These are phyloP conservation scores for Boletellus sp. DNA, from an alignment of 768 basidiomycete genomes.

Conservation along the genomic window DNA sequence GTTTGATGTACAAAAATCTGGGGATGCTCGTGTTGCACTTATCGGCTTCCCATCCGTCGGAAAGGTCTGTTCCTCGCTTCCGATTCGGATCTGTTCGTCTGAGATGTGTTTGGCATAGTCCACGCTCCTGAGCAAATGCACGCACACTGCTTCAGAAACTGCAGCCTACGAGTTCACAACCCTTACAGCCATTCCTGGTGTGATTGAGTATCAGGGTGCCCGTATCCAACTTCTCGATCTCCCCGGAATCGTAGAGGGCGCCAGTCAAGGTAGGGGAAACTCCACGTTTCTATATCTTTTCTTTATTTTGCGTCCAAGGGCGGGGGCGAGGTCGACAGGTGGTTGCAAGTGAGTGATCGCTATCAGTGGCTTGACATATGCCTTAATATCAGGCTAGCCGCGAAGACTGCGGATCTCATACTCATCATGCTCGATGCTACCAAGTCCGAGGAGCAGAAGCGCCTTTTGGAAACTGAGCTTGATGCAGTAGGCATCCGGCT, in stretches of 20 bases:
- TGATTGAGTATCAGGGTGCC: constrained; percentile 92
- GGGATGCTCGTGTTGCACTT: constrained; percentile 86
- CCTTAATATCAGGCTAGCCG: constrained; percentile 41
- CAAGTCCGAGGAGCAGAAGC: constrained; percentile 87
- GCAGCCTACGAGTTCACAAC: constrained; percentile 98
- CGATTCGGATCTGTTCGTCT: neutral
- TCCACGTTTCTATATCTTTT: neutral
- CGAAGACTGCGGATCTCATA: constrained; percentile 91
- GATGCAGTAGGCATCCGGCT: constrained; percentile 96
- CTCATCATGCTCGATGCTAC: constrained; percentile 91
- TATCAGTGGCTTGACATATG: neutral
- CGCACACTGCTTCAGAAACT: constrained; percentile 82
- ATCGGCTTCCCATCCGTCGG: constrained; percentile 98
- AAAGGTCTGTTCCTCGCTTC: constrained; percentile 44
- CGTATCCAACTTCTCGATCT: constrained; percentile 93
- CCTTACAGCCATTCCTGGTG: constrained; percentile 93
- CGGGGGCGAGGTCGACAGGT: constrained; percentile 95
- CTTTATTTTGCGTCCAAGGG: constrained; percentile 34
- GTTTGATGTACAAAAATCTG: constrained; percentile 84
- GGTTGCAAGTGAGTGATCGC: constrained; percentile 63
- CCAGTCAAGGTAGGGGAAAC: constrained; percentile 57
- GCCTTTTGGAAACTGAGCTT: constrained; percentile 85
- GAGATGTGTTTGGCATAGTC: constrained; percentile 46
- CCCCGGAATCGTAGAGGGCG: constrained; percentile 94
- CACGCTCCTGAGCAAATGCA: constrained; percentile 87